These are phyloP conservation scores for Medakamo hakoo DNA, from an alignment of 139 green algal species.

Conservation along the genomic window DNA sequence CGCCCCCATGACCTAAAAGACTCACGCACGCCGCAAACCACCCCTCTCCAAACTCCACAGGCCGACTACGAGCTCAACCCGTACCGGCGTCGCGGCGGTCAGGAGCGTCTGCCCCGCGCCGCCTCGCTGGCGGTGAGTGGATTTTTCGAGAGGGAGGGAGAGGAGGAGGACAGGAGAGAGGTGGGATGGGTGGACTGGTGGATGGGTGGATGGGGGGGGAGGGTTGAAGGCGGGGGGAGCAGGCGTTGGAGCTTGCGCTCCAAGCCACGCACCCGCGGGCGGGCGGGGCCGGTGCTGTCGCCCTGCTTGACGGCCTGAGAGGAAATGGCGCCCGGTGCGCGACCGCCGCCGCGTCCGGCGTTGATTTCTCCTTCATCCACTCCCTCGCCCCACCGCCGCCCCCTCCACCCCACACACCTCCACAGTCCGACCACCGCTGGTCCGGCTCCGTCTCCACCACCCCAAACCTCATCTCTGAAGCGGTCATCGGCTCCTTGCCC, in stretches of 20 bases:
- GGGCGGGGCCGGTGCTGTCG: too few relatives aligned
- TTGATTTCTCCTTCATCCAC: neutral
- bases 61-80: conserved; percentile 61
- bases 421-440: neutral
- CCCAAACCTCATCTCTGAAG: conserved; percentile 38
- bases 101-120: conserved; percentile 32
- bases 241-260: too few relatives aligned
- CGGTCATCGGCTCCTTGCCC: conserved; percentile 55
- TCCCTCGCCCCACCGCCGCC: conserved; percentile 1
- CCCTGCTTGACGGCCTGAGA: too few relatives aligned
- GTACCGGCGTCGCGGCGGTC: conserved; percentile 31
- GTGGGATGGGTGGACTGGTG: neutral
- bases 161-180: neutral
- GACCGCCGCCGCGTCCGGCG: neutral
- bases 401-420: neutral
- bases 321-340: too few relatives aligned
- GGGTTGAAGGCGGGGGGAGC: too few relatives aligned
- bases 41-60: too few relatives aligned
- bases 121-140: conserved; percentile 10
- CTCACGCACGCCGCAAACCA: neutral
- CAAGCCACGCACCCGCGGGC: too few relatives aligned
- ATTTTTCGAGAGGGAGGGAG: neutral
- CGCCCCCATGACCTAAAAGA: too few relatives aligned
- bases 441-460: neutral
- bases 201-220: too few relatives aligned